Percentiles rank a stretch among this genome's conserved stretches.
phyloP scores from a whole-genome alignment of 345 rosid species.

The Noccaea caerulescens region DNA sequence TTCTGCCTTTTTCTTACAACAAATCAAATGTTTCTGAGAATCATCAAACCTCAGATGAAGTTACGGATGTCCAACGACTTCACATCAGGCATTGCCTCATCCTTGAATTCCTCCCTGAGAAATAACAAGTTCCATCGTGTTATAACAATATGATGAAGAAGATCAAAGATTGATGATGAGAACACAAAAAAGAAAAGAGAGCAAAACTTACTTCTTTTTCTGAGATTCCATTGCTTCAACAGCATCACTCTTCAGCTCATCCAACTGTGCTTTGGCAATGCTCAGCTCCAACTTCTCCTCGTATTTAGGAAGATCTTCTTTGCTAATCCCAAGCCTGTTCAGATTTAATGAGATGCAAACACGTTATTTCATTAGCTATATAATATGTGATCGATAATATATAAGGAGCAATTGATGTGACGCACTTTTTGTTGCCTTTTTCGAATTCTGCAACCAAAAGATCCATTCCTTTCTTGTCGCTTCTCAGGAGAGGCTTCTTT shows the following conservation, averaged over 20 bases:
- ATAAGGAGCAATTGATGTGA: background rate
- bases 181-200: background rate
- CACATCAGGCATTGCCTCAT: slow-evolving; percentile 73
- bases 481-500: slow-evolving; percentile 92
- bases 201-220: slow-evolving; percentile 66
- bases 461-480: slow-evolving; percentile 89
- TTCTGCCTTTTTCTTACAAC: slow-evolving; percentile 31
- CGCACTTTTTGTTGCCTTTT: slow-evolving; percentile 82
- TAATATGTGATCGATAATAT: background rate
- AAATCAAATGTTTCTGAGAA: slow-evolving; percentile 35
- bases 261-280: slow-evolving; percentile 85
- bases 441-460: slow-evolving; percentile 89
- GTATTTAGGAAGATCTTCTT: slow-evolving; percentile 89
- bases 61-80: slow-evolving; percentile 92
- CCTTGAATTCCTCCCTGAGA: slow-evolving; percentile 91
- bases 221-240: slow-evolving; percentile 95
- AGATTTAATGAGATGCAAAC: slow-evolving; percentile 10
- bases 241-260: slow-evolving; percentile 89
- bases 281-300: slow-evolving; percentile 80
- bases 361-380: slow-evolving; percentile 23
- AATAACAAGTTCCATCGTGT: slow-evolving; percentile 1
- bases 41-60: slow-evolving; percentile 59
- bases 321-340: slow-evolving; percentile 79
- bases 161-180: slow-evolving; percentile 11
- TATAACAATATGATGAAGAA: background rate